Evolutionary conservation across 2,329 filamentous ascomycete species (phyloP).

Genomic region (Sphaerulina populicola): DNA sequence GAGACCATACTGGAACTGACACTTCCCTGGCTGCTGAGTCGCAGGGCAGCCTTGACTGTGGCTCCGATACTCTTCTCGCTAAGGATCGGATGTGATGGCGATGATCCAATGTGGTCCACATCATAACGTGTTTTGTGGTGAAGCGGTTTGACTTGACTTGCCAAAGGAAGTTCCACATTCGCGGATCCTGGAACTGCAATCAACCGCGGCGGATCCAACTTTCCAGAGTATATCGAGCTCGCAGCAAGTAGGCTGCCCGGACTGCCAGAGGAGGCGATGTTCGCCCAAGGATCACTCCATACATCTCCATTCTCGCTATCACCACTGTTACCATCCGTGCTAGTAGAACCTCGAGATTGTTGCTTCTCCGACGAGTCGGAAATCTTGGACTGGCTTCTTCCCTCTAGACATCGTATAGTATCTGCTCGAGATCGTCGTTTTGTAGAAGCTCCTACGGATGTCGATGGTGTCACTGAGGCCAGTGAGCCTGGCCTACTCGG

Average conservation of each 20-base stretch:
- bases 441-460: conserved; percentile 1
- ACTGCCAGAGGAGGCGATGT: neutral
- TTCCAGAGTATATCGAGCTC: neutral
- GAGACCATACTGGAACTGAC: neutral
- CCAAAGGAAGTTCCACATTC: neutral
- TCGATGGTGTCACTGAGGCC: neutral
- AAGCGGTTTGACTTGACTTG: neutral
- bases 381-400: neutral
- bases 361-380: neutral
- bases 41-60: neutral
- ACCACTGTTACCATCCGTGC: neutral
- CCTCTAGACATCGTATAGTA: conserved; percentile 5
- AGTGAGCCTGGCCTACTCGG: neutral
- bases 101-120: neutral
- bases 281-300: neutral
- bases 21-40: conserved; percentile 1
- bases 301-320: conserved; percentile 4
- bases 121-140: neutral
- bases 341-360: neutral
- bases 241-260: neutral
- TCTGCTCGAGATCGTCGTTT: conserved; percentile 6
- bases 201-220: neutral
- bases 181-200: neutral
- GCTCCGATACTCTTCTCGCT: neutral
- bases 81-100: neutral